These are phyloP conservation scores for Breviolum minutum DNA, from an alignment of 73 alveolate species.

Conservation along the genomic window DNA sequence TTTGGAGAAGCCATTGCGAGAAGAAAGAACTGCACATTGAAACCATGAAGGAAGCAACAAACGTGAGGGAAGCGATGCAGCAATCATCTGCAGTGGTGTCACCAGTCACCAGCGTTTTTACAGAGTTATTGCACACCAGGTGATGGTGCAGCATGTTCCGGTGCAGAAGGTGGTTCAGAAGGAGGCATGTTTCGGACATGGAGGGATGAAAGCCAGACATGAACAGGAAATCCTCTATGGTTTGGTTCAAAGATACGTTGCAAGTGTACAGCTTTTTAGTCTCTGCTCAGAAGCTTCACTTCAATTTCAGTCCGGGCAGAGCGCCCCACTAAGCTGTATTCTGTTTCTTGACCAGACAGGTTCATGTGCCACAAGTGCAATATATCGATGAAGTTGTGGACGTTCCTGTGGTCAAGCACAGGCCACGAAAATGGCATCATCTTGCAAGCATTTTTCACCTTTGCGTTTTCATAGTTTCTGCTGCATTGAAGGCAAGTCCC, in stretches of 20 bases:
- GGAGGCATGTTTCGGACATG: neutral
- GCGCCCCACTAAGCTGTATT: neutral
- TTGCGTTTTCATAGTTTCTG: neutral
- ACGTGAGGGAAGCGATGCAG: neutral
- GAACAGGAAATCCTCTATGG: neutral
- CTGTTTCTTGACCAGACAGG: neutral
- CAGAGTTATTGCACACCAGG: neutral
- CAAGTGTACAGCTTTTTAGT: no score
- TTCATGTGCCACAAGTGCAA: constrained; percentile 37
- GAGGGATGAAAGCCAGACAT: neutral
- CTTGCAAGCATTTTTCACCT: neutral
- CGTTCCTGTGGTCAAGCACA: constrained; percentile 56
- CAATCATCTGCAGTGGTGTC: neutral
- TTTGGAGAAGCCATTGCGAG: neutral
- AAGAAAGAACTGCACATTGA: neutral
- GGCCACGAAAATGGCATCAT: neutral
- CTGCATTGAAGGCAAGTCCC: constrained; percentile 15
- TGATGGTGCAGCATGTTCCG: constrained; percentile 63
- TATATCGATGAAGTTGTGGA: constrained; percentile 48
- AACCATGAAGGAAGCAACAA: neutral
- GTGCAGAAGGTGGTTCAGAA: constrained; percentile 67
- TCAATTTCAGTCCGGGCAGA: neutral
- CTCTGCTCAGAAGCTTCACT: neutral
- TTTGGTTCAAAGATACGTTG: neutral
- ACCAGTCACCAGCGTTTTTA: neutral